These are phyloP conservation scores for Trypanosoma vivax DNA, from an alignment of 208 protist species.

Conservation along the genomic window DNA sequence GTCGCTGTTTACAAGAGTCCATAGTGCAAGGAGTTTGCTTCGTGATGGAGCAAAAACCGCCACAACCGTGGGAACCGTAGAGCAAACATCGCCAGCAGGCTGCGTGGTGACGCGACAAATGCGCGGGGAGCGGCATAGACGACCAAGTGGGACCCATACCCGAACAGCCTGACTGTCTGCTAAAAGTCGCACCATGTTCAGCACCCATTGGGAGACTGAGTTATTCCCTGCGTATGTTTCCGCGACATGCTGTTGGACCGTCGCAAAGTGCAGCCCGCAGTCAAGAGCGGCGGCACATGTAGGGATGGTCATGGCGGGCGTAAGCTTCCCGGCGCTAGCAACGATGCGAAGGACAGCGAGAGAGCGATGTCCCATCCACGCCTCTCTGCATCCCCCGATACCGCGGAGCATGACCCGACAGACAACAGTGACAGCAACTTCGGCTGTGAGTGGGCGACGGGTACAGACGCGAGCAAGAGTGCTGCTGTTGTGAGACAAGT, in stretches of 20 bases:
- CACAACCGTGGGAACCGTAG: slow-evolving; percentile 4
- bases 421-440: slow-evolving; percentile 24
- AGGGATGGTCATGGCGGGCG: slow-evolving; percentile 41
- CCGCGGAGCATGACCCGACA: slow-evolving; percentile 35
- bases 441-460: slow-evolving; percentile 13
- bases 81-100: neutral
- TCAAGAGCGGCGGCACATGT: slow-evolving; percentile 39
- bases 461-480: slow-evolving; percentile 15
- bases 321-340: slow-evolving; percentile 3
- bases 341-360: slow-evolving; percentile 34
- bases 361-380: slow-evolving; percentile 61
- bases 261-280: slow-evolving; percentile 48
- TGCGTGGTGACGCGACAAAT: slow-evolving; percentile 6
- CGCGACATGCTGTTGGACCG: slow-evolving; percentile 28
- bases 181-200: slow-evolving; percentile 37
- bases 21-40: slow-evolving; percentile 55
- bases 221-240: slow-evolving; percentile 22
- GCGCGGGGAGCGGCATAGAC: neutral
- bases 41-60: slow-evolving; percentile 27
- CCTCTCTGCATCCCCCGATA: slow-evolving; percentile 1
- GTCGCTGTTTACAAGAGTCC: slow-evolving; percentile 30
- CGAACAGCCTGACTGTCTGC: slow-evolving; percentile 11
- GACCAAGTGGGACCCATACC: slow-evolving; percentile 5
- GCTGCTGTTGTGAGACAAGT: slow-evolving; percentile 30
- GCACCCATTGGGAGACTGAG: slow-evolving; percentile 21